phyloP scores from a whole-genome alignment of 2,329 filamentous ascomycete genomes.

The Arthrobotrys entomopaga region DNA sequence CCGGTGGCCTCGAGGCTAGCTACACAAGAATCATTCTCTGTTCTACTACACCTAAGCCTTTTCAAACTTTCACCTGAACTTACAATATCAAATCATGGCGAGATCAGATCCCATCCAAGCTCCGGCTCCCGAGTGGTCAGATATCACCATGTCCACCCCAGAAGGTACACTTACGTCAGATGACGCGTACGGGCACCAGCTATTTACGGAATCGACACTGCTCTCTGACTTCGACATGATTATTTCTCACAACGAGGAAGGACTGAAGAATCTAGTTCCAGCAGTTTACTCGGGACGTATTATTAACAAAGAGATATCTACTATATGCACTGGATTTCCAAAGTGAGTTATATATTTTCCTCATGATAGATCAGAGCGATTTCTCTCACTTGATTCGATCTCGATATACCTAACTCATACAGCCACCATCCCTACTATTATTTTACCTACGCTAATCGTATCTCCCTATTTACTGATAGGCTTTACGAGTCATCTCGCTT shows the following conservation, averaged over 20 bases:
- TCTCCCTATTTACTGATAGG: neutral
- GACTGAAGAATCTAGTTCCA: neutral
- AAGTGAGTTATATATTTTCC: conserved; percentile 9
- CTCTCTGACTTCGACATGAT: neutral
- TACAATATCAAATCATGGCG: neutral
- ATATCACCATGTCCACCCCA: neutral
- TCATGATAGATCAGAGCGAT: no score
- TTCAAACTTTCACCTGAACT: no score
- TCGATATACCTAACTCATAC: no score
- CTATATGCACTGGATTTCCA: neutral
- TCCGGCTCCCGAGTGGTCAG: neutral
- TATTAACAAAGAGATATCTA: neutral
- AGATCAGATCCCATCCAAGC: neutral
- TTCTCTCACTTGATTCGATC: no score
- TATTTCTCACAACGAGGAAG: neutral
- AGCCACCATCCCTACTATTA: neutral
- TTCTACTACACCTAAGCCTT: no score
- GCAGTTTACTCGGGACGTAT: neutral
- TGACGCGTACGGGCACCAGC: neutral
- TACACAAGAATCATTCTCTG: no score
- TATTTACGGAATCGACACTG: neutral
- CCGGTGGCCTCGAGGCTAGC: no score
- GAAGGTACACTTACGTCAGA: neutral
- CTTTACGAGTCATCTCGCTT: conserved; percentile 19
- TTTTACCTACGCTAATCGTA: neutral